Conservation (phyloP, 805 yeast genomes). For the Nakazawaea sp. region DNA sequence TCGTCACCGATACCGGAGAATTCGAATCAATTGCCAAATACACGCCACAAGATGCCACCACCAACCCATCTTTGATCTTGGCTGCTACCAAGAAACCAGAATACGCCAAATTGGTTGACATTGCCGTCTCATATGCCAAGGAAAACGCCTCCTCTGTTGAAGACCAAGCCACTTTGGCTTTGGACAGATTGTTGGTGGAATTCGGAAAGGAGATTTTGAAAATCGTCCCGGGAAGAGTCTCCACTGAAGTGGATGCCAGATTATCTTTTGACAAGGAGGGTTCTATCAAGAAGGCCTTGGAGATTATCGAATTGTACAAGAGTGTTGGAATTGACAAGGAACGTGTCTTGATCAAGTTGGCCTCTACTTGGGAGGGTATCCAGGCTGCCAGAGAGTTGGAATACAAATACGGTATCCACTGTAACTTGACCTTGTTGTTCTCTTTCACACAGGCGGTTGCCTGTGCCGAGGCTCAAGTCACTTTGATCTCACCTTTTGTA, state of each 20-base stretch:
- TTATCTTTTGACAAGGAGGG: slow-evolving; percentile 93
- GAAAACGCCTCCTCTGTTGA: slow-evolving; percentile 48
- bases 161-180: slow-evolving; percentile 73
- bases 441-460: slow-evolving; percentile 98
- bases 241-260: slow-evolving; percentile 99
- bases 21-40: slow-evolving; percentile 96
- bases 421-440: slow-evolving; percentile 92
- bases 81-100: slow-evolving; percentile 91
- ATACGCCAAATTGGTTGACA: slow-evolving; percentile 84
- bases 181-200: slow-evolving; percentile 90
- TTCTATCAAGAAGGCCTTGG: slow-evolving; percentile 88
- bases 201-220: slow-evolving; percentile 90
- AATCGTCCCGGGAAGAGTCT: slow-evolving; percentile 98
- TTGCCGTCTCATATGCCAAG: slow-evolving; percentile 84
- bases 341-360: slow-evolving; percentile 90
- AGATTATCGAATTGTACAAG: slow-evolving; percentile 83
- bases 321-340: slow-evolving; percentile 81
- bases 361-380: slow-evolving; percentile 99
- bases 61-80: slow-evolving; percentile 94
- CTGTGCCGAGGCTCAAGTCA: slow-evolving; percentile 94
- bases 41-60: slow-evolving; percentile 98
- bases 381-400: slow-evolving; percentile 97
- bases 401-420: slow-evolving; percentile 83
- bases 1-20: slow-evolving; percentile 99
- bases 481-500: slow-evolving; percentile 96